Percentiles rank a stretch among this genome's conserved stretches.
Evolutionary conservation across 257 asterid genomes (phyloP).

Genomic region (Lycium ferocissimum): DNA sequence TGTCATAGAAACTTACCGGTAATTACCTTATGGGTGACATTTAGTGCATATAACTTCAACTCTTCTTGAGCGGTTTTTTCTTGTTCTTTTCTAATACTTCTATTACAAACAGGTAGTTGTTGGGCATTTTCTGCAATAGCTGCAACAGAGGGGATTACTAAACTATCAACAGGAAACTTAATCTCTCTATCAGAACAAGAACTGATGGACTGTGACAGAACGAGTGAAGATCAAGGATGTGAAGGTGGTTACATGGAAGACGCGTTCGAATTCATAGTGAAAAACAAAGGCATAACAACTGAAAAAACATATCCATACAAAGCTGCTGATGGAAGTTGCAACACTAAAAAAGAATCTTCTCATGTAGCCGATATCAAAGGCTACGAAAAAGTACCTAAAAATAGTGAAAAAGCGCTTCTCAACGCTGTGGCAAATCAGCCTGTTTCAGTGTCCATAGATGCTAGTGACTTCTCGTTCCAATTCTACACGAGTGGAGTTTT

Average conservation of each 20-base stretch:
- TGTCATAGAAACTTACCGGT: not conserved
- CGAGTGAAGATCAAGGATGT: constrained; percentile 38
- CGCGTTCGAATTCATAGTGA: constrained; percentile 35
- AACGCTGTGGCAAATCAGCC: constrained; percentile 38
- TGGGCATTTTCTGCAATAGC: constrained; percentile 44
- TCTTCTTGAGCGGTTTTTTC: not conserved
- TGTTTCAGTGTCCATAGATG: constrained; percentile 34
- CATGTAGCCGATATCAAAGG: constrained; percentile 21
- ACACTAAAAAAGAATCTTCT: constrained; percentile 23
- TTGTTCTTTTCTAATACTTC: not conserved
- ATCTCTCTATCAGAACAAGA: constrained; percentile 41
- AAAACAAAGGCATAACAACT: constrained; percentile 35
- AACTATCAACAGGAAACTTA: constrained; percentile 38
- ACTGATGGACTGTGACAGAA: constrained; percentile 43
- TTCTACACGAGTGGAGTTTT: constrained; percentile 36
- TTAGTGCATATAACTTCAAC: not conserved
- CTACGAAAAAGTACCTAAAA: constrained; percentile 30
- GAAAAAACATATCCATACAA: constrained; percentile 41
- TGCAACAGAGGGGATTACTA: constrained; percentile 40
- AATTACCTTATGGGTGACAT: not conserved
- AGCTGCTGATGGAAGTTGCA: constrained; percentile 40
- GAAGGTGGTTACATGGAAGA: constrained; percentile 37
- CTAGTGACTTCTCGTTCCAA: constrained; percentile 32
- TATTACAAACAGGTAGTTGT: constrained; percentile 34
- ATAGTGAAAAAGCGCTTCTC: constrained; percentile 32